Evolutionary conservation across 2,329 filamentous ascomycete genomes (phyloP), one percentile per base, ranked within the genome.

Genomic region (Fusarium sp.): DNA sequence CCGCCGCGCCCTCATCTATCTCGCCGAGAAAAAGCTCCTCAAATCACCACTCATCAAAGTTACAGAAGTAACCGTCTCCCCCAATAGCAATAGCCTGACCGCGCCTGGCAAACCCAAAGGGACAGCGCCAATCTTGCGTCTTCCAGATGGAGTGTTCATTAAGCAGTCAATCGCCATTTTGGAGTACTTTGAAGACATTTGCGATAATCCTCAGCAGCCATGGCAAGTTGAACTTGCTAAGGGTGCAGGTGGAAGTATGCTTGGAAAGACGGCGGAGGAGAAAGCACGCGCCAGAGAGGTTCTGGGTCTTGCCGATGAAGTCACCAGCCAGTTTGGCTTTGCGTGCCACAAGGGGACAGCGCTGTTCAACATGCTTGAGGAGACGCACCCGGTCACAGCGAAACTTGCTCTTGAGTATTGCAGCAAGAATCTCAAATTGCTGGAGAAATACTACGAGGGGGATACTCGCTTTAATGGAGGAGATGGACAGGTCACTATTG

Each of bases 141-240:
- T 76, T 1, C 65, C 71, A 3, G 68, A 76, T 5, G 71, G 74
- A 6, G 41, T 48, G 1, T 76, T 75, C 14, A 76, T 76, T 60
- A 76, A 68, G 15, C 65, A 76, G 36, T 76, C 74, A 0, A 22
- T 76, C 4, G 60, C 74, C 7, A 76, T 75, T 7, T 28, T 76
- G 4, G 63, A 66, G 3, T 76, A 76, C 12, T 47, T 76, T 3
- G 74, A 76, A 22, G 74, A 75, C 7, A 73, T 68, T 1, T 76
- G 74, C n/a, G 49, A 72, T 17, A 6, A 62, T 4, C 74, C 74
- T 0, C 42, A 59, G 18, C 35, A 60, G 6, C 22, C 49, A 1
- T 76, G 74, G 74, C 65, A 76, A 6, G 1, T 38, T 5, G 65
- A 75, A 5, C 26, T 76, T 1, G 54, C 57, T 0, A 56, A 64